Conservation (phyloP, 2,329 filamentous ascomycete genomes). For the Alternaria panax region DNA sequence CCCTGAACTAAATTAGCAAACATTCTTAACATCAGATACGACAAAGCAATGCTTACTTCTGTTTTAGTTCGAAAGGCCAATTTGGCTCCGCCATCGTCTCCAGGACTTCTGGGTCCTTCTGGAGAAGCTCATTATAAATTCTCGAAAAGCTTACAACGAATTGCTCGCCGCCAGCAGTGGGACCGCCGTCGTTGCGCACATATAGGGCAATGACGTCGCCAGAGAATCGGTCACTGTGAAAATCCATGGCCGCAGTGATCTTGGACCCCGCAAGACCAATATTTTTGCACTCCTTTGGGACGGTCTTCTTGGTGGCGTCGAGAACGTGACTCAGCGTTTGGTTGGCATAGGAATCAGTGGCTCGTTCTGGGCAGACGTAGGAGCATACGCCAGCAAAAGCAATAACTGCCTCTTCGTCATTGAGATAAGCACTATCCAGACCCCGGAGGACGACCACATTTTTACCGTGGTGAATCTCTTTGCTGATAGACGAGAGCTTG, state of each 20-base stretch:
- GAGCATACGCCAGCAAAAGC: constrained; percentile 46
- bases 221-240: constrained; percentile 49
- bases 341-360: constrained; percentile 49
- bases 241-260: constrained; percentile 48
- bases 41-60: constrained; percentile 37
- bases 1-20: constrained; percentile 22
- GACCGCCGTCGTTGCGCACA: constrained; percentile 44
- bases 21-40: not conserved
- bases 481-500: constrained; percentile 37
- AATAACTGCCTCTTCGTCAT: constrained; percentile 48
- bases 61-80: constrained; percentile 51
- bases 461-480: constrained; percentile 38
- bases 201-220: constrained; percentile 48
- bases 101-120: constrained; percentile 42
- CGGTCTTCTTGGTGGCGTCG: constrained; percentile 46
- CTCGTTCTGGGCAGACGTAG: constrained; percentile 41
- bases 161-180: constrained; percentile 42
- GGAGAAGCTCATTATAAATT: constrained; percentile 48
- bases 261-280: constrained; percentile 50
- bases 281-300: constrained; percentile 42
- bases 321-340: constrained; percentile 49
- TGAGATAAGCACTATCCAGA: constrained; percentile 42
- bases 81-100: constrained; percentile 45
- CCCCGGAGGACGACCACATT: constrained; percentile 45
- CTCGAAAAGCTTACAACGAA: constrained; percentile 43